phyloP scores from a whole-genome alignment of 176 grass and related monocot genomes.

The Triticum monococcum region DNA sequence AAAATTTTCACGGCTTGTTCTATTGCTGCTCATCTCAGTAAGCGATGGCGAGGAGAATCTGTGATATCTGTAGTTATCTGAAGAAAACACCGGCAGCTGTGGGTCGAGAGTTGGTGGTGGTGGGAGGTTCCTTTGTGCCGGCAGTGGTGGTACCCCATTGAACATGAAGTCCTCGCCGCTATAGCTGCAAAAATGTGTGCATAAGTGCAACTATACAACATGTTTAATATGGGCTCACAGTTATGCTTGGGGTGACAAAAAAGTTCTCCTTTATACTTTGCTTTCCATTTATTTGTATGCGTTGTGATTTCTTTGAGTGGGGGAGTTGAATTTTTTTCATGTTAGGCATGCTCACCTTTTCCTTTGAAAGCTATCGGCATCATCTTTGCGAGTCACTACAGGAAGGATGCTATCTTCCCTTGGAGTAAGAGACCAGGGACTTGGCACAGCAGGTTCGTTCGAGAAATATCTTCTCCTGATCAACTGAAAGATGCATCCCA shows the following conservation, averaged over 20 bases:
- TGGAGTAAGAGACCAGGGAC: constrained; percentile 66
- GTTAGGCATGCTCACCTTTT: constrained; percentile 49
- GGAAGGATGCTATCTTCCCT: constrained; percentile 44
- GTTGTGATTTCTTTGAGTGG: neutral
- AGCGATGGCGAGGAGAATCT: constrained; percentile 65
- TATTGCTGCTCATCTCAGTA: constrained; percentile 50
- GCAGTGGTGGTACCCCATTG: constrained; percentile 51
- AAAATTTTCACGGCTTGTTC: constrained; percentile 60
- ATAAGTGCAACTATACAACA: neutral
- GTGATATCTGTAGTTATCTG: constrained; percentile 57
- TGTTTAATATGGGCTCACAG: neutral
- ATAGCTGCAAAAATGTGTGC: constrained; percentile 41
- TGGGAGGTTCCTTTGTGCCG: constrained; percentile 68
- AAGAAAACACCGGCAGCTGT: constrained; percentile 52
- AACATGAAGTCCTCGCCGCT: constrained; percentile 56
- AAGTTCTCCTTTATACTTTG: neutral
- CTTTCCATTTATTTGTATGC: neutral
- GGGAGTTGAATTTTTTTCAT: neutral
- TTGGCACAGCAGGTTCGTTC: constrained; percentile 69
- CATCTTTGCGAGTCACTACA: constrained; percentile 51
- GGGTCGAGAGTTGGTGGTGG: constrained; percentile 65
- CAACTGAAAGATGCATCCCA: constrained; percentile 57
- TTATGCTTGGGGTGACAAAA: constrained; percentile 15
- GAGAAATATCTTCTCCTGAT: constrained; percentile 95
- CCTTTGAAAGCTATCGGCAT: constrained; percentile 60